phyloP scores from a whole-genome alignment of 805 yeast genomes.

The Scheffersomyces coipomensis region DNA sequence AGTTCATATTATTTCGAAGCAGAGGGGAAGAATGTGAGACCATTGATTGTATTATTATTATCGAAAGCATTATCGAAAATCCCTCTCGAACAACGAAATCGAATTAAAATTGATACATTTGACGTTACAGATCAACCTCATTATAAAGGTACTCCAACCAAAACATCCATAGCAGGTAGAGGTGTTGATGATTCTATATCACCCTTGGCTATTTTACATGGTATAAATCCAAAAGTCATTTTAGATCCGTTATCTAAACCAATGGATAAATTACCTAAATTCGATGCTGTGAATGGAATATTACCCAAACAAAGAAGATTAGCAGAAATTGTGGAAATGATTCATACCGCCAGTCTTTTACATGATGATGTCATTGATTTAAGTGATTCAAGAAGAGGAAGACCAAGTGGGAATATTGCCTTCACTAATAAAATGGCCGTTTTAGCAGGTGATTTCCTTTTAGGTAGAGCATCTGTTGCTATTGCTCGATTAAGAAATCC shows the following conservation, averaged over 20 bases:
- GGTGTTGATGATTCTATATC: slow-evolving; percentile 65
- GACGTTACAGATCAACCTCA: slow-evolving; percentile 70
- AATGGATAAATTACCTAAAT: slow-evolving; percentile 65
- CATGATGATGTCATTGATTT: slow-evolving; percentile 97
- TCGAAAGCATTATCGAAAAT: slow-evolving; percentile 78
- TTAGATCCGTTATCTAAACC: slow-evolving; percentile 84
- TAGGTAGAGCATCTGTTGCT: slow-evolving; percentile 96
- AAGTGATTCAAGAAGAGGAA: slow-evolving; percentile 84
- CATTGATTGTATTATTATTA: slow-evolving; percentile 79
- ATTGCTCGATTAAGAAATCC: slow-evolving; percentile 90
- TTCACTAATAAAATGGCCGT: slow-evolving; percentile 98
- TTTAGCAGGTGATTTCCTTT: slow-evolving; percentile 90
- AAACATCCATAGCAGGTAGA: slow-evolving; percentile 57
- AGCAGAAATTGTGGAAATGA: slow-evolving; percentile 98
- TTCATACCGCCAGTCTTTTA: slow-evolving; percentile 91
- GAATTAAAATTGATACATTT: slow-evolving; percentile 57
- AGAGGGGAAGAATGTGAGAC: slow-evolving; percentile 94
- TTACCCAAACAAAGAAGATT: slow-evolving; percentile 92
- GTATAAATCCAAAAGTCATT: slow-evolving; percentile 80
- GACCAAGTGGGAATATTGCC: slow-evolving; percentile 89
- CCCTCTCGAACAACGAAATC: slow-evolving; percentile 64
- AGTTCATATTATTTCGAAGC: slow-evolving; percentile 95
- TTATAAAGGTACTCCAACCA: slow-evolving; percentile 55
- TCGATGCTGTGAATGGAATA: slow-evolving; percentile 66
- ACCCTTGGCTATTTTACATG: slow-evolving; percentile 82